Conservation (phyloP, 306 rosid genomes). For the Lupinus albus region DNA sequence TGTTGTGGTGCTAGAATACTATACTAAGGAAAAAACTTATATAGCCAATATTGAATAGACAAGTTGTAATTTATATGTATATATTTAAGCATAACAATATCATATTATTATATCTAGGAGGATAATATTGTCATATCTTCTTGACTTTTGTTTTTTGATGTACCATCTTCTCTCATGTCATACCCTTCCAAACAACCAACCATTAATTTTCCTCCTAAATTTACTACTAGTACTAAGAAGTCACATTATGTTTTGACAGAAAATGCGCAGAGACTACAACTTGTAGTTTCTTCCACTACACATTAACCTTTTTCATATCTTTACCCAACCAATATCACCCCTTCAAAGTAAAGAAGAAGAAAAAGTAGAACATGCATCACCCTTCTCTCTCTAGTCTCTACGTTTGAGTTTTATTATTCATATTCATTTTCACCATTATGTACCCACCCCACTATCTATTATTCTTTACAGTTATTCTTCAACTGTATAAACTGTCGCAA, state of each 20-base stretch:
- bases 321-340: slow-evolving; percentile 28
- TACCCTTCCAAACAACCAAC: slow-evolving; percentile 31
- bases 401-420: slow-evolving; percentile 10
- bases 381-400: background rate
- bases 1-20: no score
- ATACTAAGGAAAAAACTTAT: no score
- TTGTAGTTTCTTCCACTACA: slow-evolving; percentile 26
- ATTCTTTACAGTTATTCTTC: slow-evolving; percentile 4
- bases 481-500: background rate
- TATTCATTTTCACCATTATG: slow-evolving; percentile 31
- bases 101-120: no score
- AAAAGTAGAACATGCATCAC: slow-evolving; percentile 32
- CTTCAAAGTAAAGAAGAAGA: slow-evolving; percentile 32
- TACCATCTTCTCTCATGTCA: background rate
- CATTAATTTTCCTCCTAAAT: slow-evolving; percentile 48
- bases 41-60: no score
- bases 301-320: slow-evolving; percentile 5
- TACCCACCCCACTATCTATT: slow-evolving; percentile 27
- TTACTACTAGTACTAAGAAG: slow-evolving; percentile 46
- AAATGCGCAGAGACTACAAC: slow-evolving; percentile 17
- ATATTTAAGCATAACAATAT: no score
- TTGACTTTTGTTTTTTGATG: no score
- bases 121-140: no score
- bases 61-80: no score
- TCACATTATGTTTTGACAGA: slow-evolving; percentile 57